phyloP scores from a whole-genome alignment of 352 stramenopile genomes.

The Phytophthora citrophthora region DNA sequence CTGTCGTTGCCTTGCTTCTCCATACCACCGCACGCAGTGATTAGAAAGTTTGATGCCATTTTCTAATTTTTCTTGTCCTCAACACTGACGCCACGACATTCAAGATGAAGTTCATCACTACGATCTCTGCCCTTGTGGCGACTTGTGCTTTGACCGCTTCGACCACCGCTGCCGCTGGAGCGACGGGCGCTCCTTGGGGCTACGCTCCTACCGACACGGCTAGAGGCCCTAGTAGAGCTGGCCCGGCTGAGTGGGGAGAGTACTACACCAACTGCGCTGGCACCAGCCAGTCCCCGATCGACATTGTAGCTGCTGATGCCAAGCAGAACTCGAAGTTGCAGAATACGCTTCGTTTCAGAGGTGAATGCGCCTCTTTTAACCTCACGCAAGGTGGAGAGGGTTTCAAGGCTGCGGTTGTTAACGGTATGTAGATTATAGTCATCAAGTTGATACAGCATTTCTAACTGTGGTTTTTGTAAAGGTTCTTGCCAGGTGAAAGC shows the following conservation, averaged over 20 bases:
- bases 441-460: background rate
- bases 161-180: slow-evolving; percentile 7
- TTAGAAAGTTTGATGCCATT: slow-evolving; percentile 15
- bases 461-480: slow-evolving; percentile 6
- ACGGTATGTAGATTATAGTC: slow-evolving; percentile 7
- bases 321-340: slow-evolving; percentile 2
- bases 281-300: slow-evolving; percentile 33
- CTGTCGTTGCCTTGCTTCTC: slow-evolving; percentile 10
- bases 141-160: slow-evolving; percentile 6
- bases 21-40: slow-evolving; percentile 1
- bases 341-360: slow-evolving; percentile 26
- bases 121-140: slow-evolving; percentile 6
- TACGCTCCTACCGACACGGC: slow-evolving; percentile 9
- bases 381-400: slow-evolving; percentile 24
- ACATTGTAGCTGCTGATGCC: slow-evolving; percentile 23
- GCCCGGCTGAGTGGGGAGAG: slow-evolving; percentile 8
- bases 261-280: slow-evolving; percentile 18
- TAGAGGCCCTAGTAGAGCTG: background rate
- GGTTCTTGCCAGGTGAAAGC: slow-evolving; percentile 18
- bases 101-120: slow-evolving; percentile 24
- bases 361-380: slow-evolving; percentile 26
- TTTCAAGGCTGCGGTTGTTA: slow-evolving; percentile 20
- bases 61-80: slow-evolving; percentile 9
- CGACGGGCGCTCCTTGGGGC: slow-evolving; percentile 14
- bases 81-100: background rate